Percentiles rank a stretch among this genome's conserved stretches.
phyloP scores from a whole-genome alignment of 2,329 filamentous ascomycete species.

The Cordyceps javanica region DNA sequence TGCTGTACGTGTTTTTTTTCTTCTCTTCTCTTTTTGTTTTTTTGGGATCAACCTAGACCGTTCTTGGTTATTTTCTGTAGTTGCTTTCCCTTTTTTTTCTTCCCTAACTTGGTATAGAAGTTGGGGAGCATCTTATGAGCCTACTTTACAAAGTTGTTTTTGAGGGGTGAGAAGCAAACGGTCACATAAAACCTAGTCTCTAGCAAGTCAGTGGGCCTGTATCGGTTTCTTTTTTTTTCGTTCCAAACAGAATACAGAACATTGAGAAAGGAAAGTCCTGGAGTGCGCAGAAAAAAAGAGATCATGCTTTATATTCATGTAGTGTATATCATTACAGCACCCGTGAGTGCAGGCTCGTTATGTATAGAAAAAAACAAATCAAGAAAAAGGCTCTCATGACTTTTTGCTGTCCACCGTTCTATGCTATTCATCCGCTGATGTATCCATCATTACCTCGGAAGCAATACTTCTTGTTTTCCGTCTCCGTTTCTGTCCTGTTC shows the following conservation, averaged over 20 bases:
- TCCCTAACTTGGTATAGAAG: not conserved
- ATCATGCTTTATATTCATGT: not conserved
- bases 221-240: not conserved
- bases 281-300: no score
- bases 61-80: no score
- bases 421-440: not conserved
- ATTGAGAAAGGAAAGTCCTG: not conserved
- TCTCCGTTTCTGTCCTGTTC: no score
- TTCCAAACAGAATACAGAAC: not conserved
- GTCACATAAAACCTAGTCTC: not conserved
- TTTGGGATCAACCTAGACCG: no score
- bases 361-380: not conserved
- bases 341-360: constrained; percentile 1
- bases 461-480: not conserved
- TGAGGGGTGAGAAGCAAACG: not conserved
- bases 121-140: not conserved
- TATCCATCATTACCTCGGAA: not conserved
- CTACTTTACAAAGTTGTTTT: no score
- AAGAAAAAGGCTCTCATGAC: not conserved
- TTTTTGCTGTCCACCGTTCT: not conserved
- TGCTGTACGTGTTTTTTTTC: constrained; percentile 3
- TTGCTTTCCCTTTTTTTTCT: not conserved
- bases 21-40: not conserved
- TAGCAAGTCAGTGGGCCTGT: not conserved
- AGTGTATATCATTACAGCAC: constrained; percentile 9